Base-by-base conservation (phyloP, 225 moss, liverwort and hornwort species). In the Sphagnum tenellum region DNA sequence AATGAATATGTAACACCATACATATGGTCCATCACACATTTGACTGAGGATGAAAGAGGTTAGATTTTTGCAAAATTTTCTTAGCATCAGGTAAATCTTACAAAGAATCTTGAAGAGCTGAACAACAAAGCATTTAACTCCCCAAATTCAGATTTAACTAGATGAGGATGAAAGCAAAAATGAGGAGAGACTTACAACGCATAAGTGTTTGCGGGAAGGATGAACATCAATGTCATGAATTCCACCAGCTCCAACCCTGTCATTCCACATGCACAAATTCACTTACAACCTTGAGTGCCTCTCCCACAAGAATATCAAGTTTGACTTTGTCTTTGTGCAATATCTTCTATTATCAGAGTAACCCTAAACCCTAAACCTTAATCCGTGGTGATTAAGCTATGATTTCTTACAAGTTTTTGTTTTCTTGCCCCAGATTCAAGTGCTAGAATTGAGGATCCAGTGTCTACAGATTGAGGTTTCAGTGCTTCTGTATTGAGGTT, bases 141-240 rank as follows among this genome's bases (percentile, higher is more conserved):
- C 13, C 6, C 29, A 1, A 29, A 29, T 29, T 29, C 29, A 29
- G 29, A 29, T 29, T 29, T 29, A 29, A 29, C 29, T 29, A 29
- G 29, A 29, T 29, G 29, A 29, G 29, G 29, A 59, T 66, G 14
- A 10, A 12, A 64, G 46, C 44, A 68, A 50, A 60, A 29, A 29
- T 12, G 56, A 56, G 44, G 12, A 11, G 56, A 14, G 29, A 5
- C 74, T 68, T 82, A 96, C 95, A 84, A 90, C 89, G 59, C 84
- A 89, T 4, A 96, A 72, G 74, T 96, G 95, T 74, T 96, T 96
- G 73, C 95, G 92, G 67, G 95, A 96, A 60, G 89, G 89, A 72
- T 96, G 92, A 45, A 96, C 83, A 81, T 96, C 92, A 64, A 96
- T 76, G 62, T 88, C 73, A 61, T 96, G 89, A 64, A 92, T 82